Evolutionary conservation across 2,329 filamentous ascomycete genomes (phyloP).

Genomic region (Thermothelomyces thermophilus): DNA sequence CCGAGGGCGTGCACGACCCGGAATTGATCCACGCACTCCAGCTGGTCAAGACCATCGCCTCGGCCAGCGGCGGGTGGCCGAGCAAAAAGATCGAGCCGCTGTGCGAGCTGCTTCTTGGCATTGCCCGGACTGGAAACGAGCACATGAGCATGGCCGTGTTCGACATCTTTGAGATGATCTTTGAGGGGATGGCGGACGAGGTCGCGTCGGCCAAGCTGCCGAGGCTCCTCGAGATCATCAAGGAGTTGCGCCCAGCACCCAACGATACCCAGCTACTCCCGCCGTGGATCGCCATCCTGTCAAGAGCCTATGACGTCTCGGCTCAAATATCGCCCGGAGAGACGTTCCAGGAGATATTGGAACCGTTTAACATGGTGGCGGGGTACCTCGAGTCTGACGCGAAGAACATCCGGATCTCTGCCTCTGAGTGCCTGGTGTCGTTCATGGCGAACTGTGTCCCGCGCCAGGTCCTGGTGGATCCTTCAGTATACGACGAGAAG

Average conservation of each 20-base stretch:
- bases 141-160: conserved; percentile 95
- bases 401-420: conserved; percentile 88
- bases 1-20: conserved; percentile 63
- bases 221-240: conserved; percentile 81
- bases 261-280: conserved; percentile 93
- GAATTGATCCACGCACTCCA: conserved; percentile 87
- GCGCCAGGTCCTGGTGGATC: conserved; percentile 72
- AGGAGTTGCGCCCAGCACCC: conserved; percentile 81
- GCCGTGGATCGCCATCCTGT: conserved; percentile 93
- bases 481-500: conserved; percentile 90
- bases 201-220: conserved; percentile 85
- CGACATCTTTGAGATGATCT: conserved; percentile 96
- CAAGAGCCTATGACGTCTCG: conserved; percentile 88
- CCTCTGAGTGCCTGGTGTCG: conserved; percentile 89
- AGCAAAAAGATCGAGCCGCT: conserved; percentile 90
- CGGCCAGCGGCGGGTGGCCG: conserved; percentile 87
- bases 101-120: conserved; percentile 81
- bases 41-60: conserved; percentile 81
- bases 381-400: conserved; percentile 79
- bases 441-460: conserved; percentile 90
- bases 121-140: conserved; percentile 85
- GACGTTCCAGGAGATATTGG: conserved; percentile 83
- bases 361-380: conserved; percentile 73
- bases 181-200: conserved; percentile 81
- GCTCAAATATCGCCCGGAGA: conserved; percentile 83